Evolutionary conservation across 148 eudicot species (phyloP).

Genomic region (Fagopyrum esculentum): DNA sequence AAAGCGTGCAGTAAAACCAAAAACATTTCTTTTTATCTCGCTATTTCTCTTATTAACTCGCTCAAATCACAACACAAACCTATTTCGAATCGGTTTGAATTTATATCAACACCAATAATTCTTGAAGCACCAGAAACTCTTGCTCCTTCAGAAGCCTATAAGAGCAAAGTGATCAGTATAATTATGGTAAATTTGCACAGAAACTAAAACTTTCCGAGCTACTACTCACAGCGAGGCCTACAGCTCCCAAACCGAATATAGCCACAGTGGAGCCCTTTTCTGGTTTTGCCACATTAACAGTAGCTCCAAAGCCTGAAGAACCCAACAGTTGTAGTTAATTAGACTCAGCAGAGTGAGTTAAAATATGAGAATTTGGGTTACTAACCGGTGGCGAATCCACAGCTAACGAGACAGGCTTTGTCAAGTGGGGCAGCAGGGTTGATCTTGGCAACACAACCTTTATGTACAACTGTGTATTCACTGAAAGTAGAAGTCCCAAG

Average conservation of each 20-base stretch:
- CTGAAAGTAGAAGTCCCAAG: slow-evolving; percentile 15
- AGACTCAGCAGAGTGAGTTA: neutral
- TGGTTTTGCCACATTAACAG: slow-evolving; percentile 78
- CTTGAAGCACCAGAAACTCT: slow-evolving; percentile 50
- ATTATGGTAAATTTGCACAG: neutral
- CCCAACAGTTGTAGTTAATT: neutral
- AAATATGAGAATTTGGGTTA: neutral
- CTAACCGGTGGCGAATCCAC: slow-evolving; percentile 14
- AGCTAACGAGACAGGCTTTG: slow-evolving; percentile 12
- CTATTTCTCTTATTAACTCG: too few relatives aligned
- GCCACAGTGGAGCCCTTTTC: slow-evolving; percentile 64
- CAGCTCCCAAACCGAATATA: slow-evolving; percentile 72
- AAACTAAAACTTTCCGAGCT: neutral
- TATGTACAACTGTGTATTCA: slow-evolving; percentile 6
- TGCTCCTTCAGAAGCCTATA: slow-evolving; percentile 37
- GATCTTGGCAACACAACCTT: slow-evolving; percentile 14
- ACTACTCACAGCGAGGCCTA: slow-evolving; percentile 68
- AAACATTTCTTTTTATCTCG: too few relatives aligned
- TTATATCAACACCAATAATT: slow-evolving; percentile 52
- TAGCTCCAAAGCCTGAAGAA: slow-evolving; percentile 56
- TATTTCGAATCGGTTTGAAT: slow-evolving; percentile 25
- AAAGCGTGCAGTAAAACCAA: too few relatives aligned
- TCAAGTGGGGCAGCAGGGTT: slow-evolving; percentile 11
- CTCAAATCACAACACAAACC: slow-evolving; percentile 7
- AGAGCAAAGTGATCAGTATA: neutral